Conservation (phyloP, 108 stramenopile genomes). For the Epipyxis sp. region DNA sequence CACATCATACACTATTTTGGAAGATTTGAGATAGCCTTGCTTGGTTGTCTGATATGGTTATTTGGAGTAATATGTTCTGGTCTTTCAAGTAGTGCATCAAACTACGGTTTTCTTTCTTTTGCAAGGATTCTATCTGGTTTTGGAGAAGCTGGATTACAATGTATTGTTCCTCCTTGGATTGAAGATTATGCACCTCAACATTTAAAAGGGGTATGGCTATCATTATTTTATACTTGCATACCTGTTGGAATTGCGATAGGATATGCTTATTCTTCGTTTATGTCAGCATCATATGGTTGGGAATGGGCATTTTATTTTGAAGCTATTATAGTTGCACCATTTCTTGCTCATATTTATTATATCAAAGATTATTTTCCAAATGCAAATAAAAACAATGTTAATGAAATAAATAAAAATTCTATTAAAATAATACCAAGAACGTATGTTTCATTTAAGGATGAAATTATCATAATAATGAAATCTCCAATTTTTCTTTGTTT, state of each 20-base stretch:
- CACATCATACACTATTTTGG: conserved; percentile 38
- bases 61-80: conserved; percentile 38
- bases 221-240: conserved; percentile 54
- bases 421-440: no score
- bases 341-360: not conserved
- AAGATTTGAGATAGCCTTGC: not conserved
- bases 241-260: conserved; percentile 57
- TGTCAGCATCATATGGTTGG: conserved; percentile 47
- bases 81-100: conserved; percentile 30
- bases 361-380: not conserved
- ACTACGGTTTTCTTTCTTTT: conserved; percentile 48
- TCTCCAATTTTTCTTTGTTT: conserved; percentile 37
- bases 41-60: conserved; percentile 46
- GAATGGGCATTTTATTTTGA: conserved; percentile 50
- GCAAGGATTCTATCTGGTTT: conserved; percentile 50
- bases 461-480: conserved; percentile 28
- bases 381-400: conserved; percentile 22
- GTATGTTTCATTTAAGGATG: no score
- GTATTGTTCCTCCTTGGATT: conserved; percentile 56
- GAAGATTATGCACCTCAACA: conserved; percentile 37
- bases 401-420: no score
- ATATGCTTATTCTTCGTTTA: conserved; percentile 48
- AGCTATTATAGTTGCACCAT: conserved; percentile 46
- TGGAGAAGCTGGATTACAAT: conserved; percentile 51
- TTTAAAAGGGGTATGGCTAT: conserved; percentile 46